Percentiles rank a stretch among this genome's conserved stretches.
phyloP scores from a whole-genome alignment of 139 green algal genomes.

The Micractinium sp. region DNA sequence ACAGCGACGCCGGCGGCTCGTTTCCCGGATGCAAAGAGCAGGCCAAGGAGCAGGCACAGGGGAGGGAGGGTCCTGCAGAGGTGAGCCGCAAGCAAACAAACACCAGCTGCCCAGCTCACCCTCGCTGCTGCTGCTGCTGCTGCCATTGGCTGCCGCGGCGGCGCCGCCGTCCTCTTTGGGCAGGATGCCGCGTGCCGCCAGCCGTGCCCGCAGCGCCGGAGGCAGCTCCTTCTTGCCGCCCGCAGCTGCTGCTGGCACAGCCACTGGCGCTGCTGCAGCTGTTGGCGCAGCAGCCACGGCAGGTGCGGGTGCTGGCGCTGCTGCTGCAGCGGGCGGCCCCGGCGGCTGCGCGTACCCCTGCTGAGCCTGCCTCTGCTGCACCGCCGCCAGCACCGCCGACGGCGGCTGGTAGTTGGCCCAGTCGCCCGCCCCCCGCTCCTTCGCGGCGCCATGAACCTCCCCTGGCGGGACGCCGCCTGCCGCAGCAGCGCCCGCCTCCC shows the following conservation, averaged over 20 bases:
- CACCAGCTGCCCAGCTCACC: background rate
- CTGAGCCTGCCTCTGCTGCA: conserved; percentile 23
- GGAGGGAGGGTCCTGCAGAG: no score
- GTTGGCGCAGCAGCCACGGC: background rate
- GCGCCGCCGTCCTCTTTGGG: background rate
- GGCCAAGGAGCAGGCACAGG: background rate
- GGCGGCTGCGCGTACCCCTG: conserved; percentile 5
- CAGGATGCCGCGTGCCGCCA: conserved; percentile 68
- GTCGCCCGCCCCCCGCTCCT: conserved; percentile 52
- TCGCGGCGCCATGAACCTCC: background rate
- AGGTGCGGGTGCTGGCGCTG: conserved; percentile 10
- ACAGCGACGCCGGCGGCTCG: no score
- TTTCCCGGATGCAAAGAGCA: background rate
- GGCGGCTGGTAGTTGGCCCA: conserved; percentile 65
- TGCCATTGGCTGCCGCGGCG: background rate
- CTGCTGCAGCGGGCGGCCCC: background rate
- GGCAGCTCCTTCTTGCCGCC: conserved; percentile 59
- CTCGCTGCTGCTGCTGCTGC: conserved; percentile 13
- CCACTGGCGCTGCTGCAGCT: background rate
- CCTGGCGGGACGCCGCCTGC: background rate
- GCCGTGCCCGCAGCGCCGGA: conserved; percentile 58
- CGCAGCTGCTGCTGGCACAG: background rate
- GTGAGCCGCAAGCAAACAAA: no score
- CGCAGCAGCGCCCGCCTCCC: background rate
- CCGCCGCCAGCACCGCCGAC: conserved; percentile 43